Evolutionary conservation across 2,329 filamentous ascomycete genomes (phyloP).

Genomic region (Penicillium sp.): DNA sequence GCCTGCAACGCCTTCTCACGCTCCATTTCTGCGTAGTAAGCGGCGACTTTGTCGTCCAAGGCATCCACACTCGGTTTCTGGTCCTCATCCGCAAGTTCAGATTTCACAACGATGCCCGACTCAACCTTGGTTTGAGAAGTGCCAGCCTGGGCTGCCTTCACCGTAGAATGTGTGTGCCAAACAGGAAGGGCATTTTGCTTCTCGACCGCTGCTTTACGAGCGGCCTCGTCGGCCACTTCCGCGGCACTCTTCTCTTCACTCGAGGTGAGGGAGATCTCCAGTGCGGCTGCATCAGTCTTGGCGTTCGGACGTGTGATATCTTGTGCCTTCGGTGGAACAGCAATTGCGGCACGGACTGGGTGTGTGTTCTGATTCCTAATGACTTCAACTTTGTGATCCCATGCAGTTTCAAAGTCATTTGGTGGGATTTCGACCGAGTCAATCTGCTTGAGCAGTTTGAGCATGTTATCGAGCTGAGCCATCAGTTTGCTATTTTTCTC

Average conservation of each 20-base stretch:
- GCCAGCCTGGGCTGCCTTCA: conserved; percentile 34
- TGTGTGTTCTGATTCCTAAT: conserved; percentile 45
- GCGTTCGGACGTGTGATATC: conserved; percentile 42
- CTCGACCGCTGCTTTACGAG: conserved; percentile 49
- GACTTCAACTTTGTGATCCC: conserved; percentile 50
- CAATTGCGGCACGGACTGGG: conserved; percentile 42
- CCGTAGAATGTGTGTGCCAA: conserved; percentile 54
- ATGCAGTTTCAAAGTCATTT: conserved; percentile 51
- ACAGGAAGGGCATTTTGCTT: conserved; percentile 54
- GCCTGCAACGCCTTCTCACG: conserved; percentile 44
- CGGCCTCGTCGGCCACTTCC: conserved; percentile 49
- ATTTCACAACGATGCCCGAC: conserved; percentile 34
- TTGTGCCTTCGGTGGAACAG: conserved; percentile 41
- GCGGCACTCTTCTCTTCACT: conserved; percentile 50
- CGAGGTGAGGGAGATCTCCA: conserved; percentile 52
- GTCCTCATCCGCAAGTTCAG: conserved; percentile 45
- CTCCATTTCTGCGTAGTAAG: conserved; percentile 49
- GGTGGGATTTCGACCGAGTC: conserved; percentile 49
- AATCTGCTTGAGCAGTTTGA: conserved; percentile 50
- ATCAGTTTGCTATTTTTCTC: conserved; percentile 52
- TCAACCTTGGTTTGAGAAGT: conserved; percentile 32
- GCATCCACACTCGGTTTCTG: conserved; percentile 43
- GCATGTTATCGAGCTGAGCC: conserved; percentile 48
- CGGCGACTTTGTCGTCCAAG: conserved; percentile 48
- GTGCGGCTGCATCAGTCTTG: conserved; percentile 45